These are phyloP conservation scores for Tricholoma furcatifolium DNA, from an alignment of 768 basidiomycete species.

Conservation along the genomic window DNA sequence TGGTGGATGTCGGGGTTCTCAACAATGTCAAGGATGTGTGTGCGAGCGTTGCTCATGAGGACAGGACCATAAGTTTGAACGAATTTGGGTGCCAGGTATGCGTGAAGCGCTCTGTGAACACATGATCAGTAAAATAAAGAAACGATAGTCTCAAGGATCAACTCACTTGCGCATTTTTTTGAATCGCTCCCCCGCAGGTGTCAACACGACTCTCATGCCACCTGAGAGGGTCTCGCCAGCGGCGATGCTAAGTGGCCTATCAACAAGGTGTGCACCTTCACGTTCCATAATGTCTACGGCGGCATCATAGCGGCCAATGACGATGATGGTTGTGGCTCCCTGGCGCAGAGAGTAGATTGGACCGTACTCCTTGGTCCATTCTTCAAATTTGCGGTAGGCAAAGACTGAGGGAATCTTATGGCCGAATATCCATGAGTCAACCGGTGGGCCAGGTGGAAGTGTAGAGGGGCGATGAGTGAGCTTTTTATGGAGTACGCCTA, in stretches of 20 bases:
- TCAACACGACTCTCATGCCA: constrained; percentile 56
- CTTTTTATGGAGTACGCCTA: constrained; percentile 28
- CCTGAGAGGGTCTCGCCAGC: constrained; percentile 60
- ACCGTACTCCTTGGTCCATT: constrained; percentile 61
- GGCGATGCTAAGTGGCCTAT: constrained; percentile 54
- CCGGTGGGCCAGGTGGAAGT: constrained; percentile 45
- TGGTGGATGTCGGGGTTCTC: constrained; percentile 46
- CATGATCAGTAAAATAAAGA: neutral
- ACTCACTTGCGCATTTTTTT: constrained; percentile 58
- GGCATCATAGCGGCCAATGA: constrained; percentile 52
- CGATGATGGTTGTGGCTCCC: constrained; percentile 42
- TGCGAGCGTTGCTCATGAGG: constrained; percentile 42
- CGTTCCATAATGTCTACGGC: constrained; percentile 69
- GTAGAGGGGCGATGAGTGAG: constrained; percentile 23
- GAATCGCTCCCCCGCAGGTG: constrained; percentile 56
- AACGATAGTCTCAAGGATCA: neutral
- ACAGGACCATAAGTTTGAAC: constrained; percentile 48
- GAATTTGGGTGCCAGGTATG: constrained; percentile 55
- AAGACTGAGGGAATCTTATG: constrained; percentile 38
- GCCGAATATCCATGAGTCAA: constrained; percentile 37
- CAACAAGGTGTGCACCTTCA: constrained; percentile 53
- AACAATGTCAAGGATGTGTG: constrained; percentile 44
- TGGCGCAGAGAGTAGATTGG: constrained; percentile 57
- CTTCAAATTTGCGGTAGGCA: constrained; percentile 51
- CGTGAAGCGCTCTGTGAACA: constrained; percentile 48